Conservation (phyloP, 2,329 filamentous ascomycete species). For the Sporothrix curviconia region DNA sequence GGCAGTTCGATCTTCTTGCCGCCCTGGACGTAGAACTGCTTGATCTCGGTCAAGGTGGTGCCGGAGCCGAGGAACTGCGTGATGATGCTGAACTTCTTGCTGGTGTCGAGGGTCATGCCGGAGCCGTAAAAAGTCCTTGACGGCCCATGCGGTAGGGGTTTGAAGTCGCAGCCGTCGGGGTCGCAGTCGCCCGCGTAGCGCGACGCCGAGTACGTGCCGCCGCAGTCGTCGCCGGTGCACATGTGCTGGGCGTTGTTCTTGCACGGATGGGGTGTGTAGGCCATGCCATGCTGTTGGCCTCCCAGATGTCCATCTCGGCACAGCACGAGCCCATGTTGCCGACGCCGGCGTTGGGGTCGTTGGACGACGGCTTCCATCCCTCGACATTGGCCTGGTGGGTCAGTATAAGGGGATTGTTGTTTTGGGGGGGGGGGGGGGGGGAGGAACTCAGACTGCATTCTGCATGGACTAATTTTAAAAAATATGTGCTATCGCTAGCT, state of each 20-base stretch:
- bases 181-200: slow-evolving; percentile 48
- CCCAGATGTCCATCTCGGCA: slow-evolving; percentile 55
- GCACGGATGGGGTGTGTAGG: slow-evolving; percentile 55
- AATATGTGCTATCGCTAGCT: too few species aligned
- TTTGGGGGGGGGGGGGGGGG: too few species aligned
- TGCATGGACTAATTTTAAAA: too few species aligned
- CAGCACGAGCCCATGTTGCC: slow-evolving; percentile 48
- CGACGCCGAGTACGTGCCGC: slow-evolving; percentile 38
- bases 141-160: slow-evolving; percentile 58
- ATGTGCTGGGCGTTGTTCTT: slow-evolving; percentile 33
- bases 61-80: slow-evolving; percentile 52
- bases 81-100: slow-evolving; percentile 51
- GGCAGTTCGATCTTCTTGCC: slow-evolving; percentile 42
- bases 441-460: too few species aligned
- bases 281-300: slow-evolving; percentile 54
- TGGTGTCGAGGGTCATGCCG: slow-evolving; percentile 51
- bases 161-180: slow-evolving; percentile 59
- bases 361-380: slow-evolving; percentile 41
- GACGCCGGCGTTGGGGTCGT: slow-evolving; percentile 44
- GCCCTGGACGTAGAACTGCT: slow-evolving; percentile 55
- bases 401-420: too few species aligned
- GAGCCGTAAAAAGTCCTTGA: slow-evolving; percentile 47
- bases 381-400: slow-evolving; percentile 30
- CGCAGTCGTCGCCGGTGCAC: slow-evolving; percentile 40
- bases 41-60: slow-evolving; percentile 46